phyloP scores from a whole-genome alignment of 179 eudicot genomes.

The Silene coronaria region DNA sequence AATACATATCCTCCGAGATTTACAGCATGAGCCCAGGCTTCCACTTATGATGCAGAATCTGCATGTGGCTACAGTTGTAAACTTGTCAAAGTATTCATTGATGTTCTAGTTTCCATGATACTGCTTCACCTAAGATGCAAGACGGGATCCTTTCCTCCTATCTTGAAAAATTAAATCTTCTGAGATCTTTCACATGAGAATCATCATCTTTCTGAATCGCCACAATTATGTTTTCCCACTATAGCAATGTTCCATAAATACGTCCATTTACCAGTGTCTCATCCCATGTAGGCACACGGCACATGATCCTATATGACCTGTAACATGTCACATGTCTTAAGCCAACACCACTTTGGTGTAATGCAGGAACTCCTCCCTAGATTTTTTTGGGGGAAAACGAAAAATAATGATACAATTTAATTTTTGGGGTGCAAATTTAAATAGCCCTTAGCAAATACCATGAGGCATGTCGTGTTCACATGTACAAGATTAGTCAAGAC shows the following conservation, averaged over 20 bases:
- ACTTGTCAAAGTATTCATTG: not conserved
- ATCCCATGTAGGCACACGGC: not conserved
- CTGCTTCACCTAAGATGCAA: not conserved
- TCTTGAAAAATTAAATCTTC: not conserved
- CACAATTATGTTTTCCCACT: not conserved
- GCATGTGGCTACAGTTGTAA: constrained; percentile 4
- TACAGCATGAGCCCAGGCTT: not conserved
- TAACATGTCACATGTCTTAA: too few relatives aligned
- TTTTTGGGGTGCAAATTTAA: too few relatives aligned
- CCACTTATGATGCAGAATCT: not conserved
- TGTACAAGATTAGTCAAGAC: not conserved
- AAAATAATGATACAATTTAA: too few relatives aligned
- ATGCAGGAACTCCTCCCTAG: too few relatives aligned
- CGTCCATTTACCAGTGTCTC: not conserved
- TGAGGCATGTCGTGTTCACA: not conserved
- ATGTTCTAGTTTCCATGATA: not conserved
- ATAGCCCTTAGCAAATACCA: too few relatives aligned
- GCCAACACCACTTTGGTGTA: too few relatives aligned
- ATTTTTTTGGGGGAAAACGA: too few relatives aligned
- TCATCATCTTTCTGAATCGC: not conserved
- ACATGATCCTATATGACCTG: too few relatives aligned
- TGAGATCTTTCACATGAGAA: not conserved
- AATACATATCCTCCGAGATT: not conserved
- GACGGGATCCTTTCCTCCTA: not conserved
- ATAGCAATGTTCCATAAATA: not conserved